Evolutionary conservation across 192 early-diverging fungal species (phyloP).

Genomic region (Coemansia sp.): DNA sequence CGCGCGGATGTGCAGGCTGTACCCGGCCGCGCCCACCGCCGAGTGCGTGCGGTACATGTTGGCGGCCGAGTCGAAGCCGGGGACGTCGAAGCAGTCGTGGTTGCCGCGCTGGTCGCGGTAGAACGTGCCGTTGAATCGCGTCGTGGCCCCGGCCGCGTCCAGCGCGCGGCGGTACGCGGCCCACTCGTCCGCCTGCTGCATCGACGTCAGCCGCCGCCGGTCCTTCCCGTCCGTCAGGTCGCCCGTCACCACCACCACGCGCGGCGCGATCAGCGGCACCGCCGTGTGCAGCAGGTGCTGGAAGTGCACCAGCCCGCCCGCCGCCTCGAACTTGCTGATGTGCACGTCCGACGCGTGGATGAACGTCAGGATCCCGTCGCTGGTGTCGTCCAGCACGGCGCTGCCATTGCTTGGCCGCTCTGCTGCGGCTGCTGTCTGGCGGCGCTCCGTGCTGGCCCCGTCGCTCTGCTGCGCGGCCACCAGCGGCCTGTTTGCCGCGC

Average conservation of each 20-base stretch:
- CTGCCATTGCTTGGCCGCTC: background rate
- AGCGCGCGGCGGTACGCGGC: constrained; percentile 66
- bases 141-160: constrained; percentile 52
- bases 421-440: background rate
- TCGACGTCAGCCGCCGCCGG: constrained; percentile 60
- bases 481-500: constrained; percentile 35
- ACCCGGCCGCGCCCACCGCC: constrained; percentile 54
- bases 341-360: constrained; percentile 85
- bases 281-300: constrained; percentile 70
- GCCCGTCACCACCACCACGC: constrained; percentile 79
- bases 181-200: constrained; percentile 87
- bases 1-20: constrained; percentile 59
- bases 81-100: constrained; percentile 90
- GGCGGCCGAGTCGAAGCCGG: constrained; percentile 56
- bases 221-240: constrained; percentile 91
- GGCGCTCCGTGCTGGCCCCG: background rate
- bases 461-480: background rate
- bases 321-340: constrained; percentile 68
- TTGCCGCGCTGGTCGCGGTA: constrained; percentile 92
- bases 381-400: constrained; percentile 55
- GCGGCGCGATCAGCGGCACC: constrained; percentile 75
- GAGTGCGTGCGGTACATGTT: constrained; percentile 68
- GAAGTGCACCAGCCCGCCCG: constrained; percentile 77
- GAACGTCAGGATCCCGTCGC: constrained; percentile 68
- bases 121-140: constrained; percentile 58